phyloP scores from a whole-genome alignment of 176 grass and related monocot genomes.

The Oryza brachyantha region DNA sequence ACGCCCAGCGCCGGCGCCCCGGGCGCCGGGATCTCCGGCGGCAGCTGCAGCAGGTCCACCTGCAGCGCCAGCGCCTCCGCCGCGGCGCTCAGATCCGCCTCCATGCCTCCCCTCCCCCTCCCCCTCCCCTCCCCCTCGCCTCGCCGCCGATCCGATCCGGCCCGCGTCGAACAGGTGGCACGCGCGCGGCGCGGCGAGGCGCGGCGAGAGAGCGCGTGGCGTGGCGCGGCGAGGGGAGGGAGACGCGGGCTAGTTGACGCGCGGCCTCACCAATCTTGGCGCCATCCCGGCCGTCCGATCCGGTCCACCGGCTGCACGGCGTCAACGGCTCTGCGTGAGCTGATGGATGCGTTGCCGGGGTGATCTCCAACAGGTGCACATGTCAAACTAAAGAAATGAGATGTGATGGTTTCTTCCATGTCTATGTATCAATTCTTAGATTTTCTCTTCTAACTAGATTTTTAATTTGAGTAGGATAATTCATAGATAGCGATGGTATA shows the following conservation, averaged over 20 bases:
- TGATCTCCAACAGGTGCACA: slow-evolving; percentile 13
- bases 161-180: background rate
- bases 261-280: slow-evolving; percentile 6
- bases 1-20: slow-evolving; percentile 35
- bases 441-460: background rate
- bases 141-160: slow-evolving; percentile 29
- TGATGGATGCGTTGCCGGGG: background rate
- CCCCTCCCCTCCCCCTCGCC: no score
- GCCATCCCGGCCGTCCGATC: background rate
- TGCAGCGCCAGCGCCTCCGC: slow-evolving; percentile 42
- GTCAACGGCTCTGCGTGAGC: slow-evolving; percentile 21
- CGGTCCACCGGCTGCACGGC: background rate
- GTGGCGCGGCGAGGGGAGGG: no score
- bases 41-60: slow-evolving; percentile 57
- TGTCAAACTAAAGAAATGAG: background rate
- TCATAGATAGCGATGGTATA: background rate
- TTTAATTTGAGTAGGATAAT: background rate
- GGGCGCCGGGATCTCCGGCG: slow-evolving; percentile 49
- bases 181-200: background rate
- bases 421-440: no score
- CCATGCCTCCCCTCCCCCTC: slow-evolving; percentile 25
- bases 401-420: background rate
- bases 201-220: no score
- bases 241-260: background rate
- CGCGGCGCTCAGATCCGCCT: slow-evolving; percentile 37